Evolutionary conservation across 2,329 filamentous ascomycete species (phyloP).

Genomic region (Colletotrichum paranaense): DNA sequence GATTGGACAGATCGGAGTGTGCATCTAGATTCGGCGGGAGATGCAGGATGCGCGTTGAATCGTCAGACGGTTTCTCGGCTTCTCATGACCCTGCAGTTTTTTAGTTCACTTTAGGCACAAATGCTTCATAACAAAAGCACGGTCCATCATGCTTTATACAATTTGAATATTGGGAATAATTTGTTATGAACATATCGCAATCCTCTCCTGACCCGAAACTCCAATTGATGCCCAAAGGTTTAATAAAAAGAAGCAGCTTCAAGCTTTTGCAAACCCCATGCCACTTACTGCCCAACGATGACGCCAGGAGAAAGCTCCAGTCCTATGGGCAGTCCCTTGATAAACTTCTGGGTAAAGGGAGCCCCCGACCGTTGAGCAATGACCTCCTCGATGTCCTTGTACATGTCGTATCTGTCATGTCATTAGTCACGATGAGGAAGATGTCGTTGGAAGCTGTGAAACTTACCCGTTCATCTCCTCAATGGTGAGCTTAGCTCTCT

Average conservation of each 20-base stretch:
- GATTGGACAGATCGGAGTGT: neutral
- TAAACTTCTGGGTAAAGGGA: constrained; percentile 50
- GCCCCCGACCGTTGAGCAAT: constrained; percentile 48
- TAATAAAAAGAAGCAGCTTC: neutral
- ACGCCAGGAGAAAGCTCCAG: constrained; percentile 62
- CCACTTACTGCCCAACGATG: constrained; percentile 36
- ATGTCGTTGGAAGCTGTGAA: neutral
- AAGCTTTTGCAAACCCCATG: neutral
- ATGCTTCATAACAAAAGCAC: neutral
- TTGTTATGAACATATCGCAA: neutral
- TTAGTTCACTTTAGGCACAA: neutral
- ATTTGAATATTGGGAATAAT: neutral
- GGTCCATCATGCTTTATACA: neutral
- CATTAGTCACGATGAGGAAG: neutral
- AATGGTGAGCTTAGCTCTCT: constrained; percentile 72
- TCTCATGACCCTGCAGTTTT: neutral
- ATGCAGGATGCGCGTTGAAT: neutral
- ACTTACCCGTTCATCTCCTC: constrained; percentile 76
- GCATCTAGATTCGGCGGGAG: neutral
- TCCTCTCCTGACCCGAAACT: neutral
- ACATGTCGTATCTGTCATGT: constrained; percentile 65
- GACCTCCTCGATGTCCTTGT: constrained; percentile 64
- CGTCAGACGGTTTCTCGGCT: neutral
- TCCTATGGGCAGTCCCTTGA: constrained; percentile 58
- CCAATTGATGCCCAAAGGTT: neutral